phyloP scores from a whole-genome alignment of 1,284 basidiomycete species.

The Heterobasidion annosum region DNA sequence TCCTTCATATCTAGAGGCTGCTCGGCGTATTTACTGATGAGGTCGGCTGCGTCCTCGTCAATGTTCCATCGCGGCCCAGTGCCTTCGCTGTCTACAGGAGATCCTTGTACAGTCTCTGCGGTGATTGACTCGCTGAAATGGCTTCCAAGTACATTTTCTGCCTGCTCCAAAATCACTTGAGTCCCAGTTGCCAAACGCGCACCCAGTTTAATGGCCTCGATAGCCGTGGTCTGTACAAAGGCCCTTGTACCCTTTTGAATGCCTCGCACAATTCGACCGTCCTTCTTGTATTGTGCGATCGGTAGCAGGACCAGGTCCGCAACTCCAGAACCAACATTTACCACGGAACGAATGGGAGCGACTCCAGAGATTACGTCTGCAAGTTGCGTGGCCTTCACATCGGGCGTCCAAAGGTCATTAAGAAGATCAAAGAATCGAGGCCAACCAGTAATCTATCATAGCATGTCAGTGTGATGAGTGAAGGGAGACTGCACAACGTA shows the following conservation, averaged over 20 bases:
- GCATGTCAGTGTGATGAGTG: conserved; percentile 3
- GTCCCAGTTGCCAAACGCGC: conserved; percentile 93
- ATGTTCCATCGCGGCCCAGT: conserved; percentile 29
- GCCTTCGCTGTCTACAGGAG: conserved; percentile 20
- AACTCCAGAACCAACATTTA: conserved; percentile 94
- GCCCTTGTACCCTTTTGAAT: conserved; percentile 91
- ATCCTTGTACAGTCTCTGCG: conserved; percentile 51
- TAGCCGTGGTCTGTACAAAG: conserved; percentile 89
- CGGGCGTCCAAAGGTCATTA: conserved; percentile 98
- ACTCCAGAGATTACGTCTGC: conserved; percentile 98
- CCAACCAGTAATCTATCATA: conserved; percentile 77
- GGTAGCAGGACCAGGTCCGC: conserved; percentile 94
- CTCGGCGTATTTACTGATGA: conserved; percentile 83
- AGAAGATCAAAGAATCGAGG: conserved; percentile 81
- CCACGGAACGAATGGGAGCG: conserved; percentile 88
- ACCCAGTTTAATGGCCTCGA: conserved; percentile 94
- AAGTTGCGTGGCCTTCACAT: conserved; percentile 97
- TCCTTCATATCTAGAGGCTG: conserved; percentile 81
- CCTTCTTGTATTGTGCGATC: conserved; percentile 96
- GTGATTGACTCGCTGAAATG: conserved; percentile 60
- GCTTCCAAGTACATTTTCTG: conserved; percentile 86
- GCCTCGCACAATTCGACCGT: conserved; percentile 87
- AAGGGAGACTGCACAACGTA: conserved; percentile 33
- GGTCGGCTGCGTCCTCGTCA: conserved; percentile 33
- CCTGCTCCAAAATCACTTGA: conserved; percentile 93